Evolutionary conservation across 169 alveolate species (phyloP).

Genomic region (Eimeria necatrix): DNA sequence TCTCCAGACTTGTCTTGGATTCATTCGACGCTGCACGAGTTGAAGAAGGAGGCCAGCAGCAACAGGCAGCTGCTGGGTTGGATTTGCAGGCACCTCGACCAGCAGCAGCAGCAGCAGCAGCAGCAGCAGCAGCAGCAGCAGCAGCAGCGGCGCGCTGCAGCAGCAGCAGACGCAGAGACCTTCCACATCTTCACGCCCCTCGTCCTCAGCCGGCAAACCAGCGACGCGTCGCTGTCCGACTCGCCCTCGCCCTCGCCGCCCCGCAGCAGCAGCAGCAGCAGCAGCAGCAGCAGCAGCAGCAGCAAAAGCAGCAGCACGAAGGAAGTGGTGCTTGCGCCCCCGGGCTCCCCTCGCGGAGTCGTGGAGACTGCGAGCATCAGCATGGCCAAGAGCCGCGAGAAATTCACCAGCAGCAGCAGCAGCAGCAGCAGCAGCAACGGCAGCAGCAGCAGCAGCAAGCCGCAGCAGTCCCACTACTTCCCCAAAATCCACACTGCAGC

Average conservation of each 20-base stretch:
- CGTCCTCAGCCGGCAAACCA: constrained; percentile 1
- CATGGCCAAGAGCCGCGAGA: neutral
- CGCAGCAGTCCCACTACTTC: neutral
- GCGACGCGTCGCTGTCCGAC: constrained; percentile 15
- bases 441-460: too few species aligned
- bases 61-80: neutral
- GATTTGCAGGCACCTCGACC: constrained; percentile 4
- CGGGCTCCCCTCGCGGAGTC: neutral
- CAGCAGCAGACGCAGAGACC: neutral
- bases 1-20: constrained; percentile 21
- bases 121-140: neutral
- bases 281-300: neutral
- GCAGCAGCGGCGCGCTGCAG: neutral
- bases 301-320: neutral
- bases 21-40: neutral
- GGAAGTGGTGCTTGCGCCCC: neutral
- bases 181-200: constrained; percentile 3
- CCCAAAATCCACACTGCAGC: neutral
- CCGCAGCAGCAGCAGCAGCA: neutral
- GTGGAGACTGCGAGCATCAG: neutral
- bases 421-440: too few species aligned
- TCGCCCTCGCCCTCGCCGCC: neutral
- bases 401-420: neutral
- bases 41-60: neutral
- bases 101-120: neutral